Base-by-base conservation (phyloP, 306 rosid genomes). In the Lagenaria siceraria region DNA sequence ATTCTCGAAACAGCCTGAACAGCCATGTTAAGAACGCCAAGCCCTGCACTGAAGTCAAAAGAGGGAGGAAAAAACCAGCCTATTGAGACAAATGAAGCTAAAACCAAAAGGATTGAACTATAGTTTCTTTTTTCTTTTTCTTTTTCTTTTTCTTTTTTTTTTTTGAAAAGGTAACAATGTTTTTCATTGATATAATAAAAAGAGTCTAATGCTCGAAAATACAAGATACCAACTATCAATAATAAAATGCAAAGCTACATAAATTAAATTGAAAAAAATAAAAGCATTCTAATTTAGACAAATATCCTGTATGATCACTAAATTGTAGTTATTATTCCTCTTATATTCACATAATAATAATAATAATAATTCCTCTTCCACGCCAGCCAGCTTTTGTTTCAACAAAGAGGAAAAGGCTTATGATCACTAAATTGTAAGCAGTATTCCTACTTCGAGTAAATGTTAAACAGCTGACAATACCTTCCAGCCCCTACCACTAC, bases 401-500 rank as follows among this genome's bases (percentile, higher is more conserved):
- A 80, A 60, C 14, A 76, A 72, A 31, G 64, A 77, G 58, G 58
- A 54, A 79, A 58, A 71, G 42, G 80, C 70, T 80, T 78, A 56
- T 52, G 81, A 78, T 76, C 59, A 33, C 1, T 12, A 81, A 84
- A 3, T 58, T 36, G 66, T 80, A 56, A 69, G 48, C 70, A 80
- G 78, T 73, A 77, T 40, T 36, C 66, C 76, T 68, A 81, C 56
- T 36, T 40, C 24, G 82, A 68, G 56, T 14, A 73, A 62, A 62
- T 64, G 62, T 77, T 0, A 46, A 69, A 79, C 73, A 35, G 52
- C 48, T 74, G 13, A 9, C 38, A 81, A 80, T 89, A 96, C 99
- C 99, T 96, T 83, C 99, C 99, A 65, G 99, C 99, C 86, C 99
- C 99, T 46, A 88, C 99, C 80, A 96, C 93, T 79, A 92, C 98